A percentile compares a stretch with the other conserved stretches of the same genome.
Evolutionary conservation across 2,329 filamentous ascomycete genomes (phyloP).

Genomic region (Sphaerulina vaccinii): DNA sequence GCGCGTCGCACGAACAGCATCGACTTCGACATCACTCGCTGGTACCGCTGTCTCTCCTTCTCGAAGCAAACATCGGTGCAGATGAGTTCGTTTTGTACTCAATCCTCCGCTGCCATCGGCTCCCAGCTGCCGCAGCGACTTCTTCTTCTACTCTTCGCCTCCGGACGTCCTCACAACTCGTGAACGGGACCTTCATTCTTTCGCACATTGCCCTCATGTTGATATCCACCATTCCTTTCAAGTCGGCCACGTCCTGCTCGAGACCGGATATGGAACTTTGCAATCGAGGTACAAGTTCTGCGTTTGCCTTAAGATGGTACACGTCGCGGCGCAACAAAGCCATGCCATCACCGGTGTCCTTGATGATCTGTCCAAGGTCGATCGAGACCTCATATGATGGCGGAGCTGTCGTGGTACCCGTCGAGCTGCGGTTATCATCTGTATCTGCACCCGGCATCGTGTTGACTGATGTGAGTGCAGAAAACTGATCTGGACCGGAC

Average conservation of each 20-base stretch:
- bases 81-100: neutral
- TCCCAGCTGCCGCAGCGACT: neutral
- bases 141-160: neutral
- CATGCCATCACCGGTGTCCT: neutral
- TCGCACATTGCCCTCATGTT: neutral
- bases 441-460: neutral
- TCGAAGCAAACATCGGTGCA: neutral
- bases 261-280: neutral
- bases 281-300: neutral
- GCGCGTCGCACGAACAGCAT: neutral
- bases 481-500: too few relatives aligned
- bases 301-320: neutral
- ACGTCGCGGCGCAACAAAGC: neutral
- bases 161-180: neutral
- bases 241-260: neutral
- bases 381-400: neutral
- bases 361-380: neutral
- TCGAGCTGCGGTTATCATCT: neutral
- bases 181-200: neutral
- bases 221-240: neutral
- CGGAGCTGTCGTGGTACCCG: neutral
- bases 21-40: constrained; percentile 1
- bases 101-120: neutral
- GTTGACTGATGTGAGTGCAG: too few relatives aligned
- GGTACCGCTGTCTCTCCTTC: neutral